These are phyloP conservation scores for Geotrichum bryndzae DNA, from an alignment of 1,139 yeast species.

Conservation along the genomic window DNA sequence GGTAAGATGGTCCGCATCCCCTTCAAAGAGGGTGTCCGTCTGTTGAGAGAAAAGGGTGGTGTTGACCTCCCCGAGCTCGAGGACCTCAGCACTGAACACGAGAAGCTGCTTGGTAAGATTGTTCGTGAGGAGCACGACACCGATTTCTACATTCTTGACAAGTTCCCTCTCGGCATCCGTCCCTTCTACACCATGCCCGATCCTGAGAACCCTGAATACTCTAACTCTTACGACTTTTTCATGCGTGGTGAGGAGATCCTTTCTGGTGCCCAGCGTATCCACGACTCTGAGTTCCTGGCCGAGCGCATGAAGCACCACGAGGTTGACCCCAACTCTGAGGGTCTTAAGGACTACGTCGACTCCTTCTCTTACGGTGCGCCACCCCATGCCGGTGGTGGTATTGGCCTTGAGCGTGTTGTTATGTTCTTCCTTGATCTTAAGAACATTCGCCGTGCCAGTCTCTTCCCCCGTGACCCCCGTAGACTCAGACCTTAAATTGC, in stretches of 20 bases:
- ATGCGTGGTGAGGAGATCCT: slow-evolving; percentile 99
- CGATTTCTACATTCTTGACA: slow-evolving; percentile 95
- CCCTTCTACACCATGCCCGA: slow-evolving; percentile 99
- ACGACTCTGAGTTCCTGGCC: slow-evolving; percentile 75
- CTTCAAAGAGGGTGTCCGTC: slow-evolving; percentile 82
- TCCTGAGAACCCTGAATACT: slow-evolving; percentile 81
- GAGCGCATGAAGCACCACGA: slow-evolving; percentile 81
- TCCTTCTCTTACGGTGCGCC: slow-evolving; percentile 94
- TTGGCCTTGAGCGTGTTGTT: slow-evolving; percentile 96
- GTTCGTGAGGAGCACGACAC: slow-evolving; percentile 93
- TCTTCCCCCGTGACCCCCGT: slow-evolving; percentile 98
- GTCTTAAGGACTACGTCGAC: slow-evolving; percentile 83
- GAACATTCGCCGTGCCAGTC: slow-evolving; percentile 93
- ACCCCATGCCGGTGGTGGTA: slow-evolving; percentile 99
- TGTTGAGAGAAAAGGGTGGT: slow-evolving; percentile 78
- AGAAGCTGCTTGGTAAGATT: slow-evolving; percentile 82
- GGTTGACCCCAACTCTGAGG: slow-evolving; percentile 72
- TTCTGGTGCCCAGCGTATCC: slow-evolving; percentile 98
- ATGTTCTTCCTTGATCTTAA: slow-evolving; percentile 96
- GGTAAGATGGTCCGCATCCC: slow-evolving; percentile 81
- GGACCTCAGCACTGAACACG: slow-evolving; percentile 90
- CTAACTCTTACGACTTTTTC: slow-evolving; percentile 90
- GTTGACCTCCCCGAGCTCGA: slow-evolving; percentile 78
- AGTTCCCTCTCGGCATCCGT: slow-evolving; percentile 92
- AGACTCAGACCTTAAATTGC: slow-evolving; percentile 65